phyloP scores from a whole-genome alignment of 345 rosid species.

The Euphorbia peplus region DNA sequence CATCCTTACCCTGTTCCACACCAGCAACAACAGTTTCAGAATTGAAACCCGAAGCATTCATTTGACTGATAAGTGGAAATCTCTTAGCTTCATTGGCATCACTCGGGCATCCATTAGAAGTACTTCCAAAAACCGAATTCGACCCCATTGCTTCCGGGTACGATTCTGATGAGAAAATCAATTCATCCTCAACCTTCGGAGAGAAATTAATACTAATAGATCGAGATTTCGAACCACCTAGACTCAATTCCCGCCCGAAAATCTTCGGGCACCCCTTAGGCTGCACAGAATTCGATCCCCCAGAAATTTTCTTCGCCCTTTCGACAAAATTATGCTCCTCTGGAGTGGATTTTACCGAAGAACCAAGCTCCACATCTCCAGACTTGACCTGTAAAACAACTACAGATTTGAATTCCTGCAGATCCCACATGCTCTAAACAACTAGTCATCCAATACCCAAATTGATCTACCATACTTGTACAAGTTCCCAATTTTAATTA shows the following conservation, averaged over 20 bases:
- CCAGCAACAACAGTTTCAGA: slow-evolving; percentile 39
- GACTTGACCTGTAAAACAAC: slow-evolving; percentile 64
- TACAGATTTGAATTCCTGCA: slow-evolving; percentile 69
- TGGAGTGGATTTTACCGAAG: slow-evolving; percentile 58
- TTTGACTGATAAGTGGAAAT: slow-evolving; percentile 46
- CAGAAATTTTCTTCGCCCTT: slow-evolving; percentile 54
- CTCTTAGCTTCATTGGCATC: slow-evolving; percentile 45
- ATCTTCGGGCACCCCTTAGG: slow-evolving; percentile 67
- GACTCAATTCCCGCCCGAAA: slow-evolving; percentile 78
- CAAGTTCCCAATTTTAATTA: slow-evolving; percentile 53
- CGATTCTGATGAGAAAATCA: slow-evolving; percentile 55
- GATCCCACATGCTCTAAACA: slow-evolving; percentile 67
- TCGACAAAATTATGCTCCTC: slow-evolving; percentile 62
- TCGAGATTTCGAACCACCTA: slow-evolving; percentile 63
- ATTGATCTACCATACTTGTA: slow-evolving; percentile 55
- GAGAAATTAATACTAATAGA: slow-evolving; percentile 76
- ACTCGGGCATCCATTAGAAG: slow-evolving; percentile 43
- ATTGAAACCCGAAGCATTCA: slow-evolving; percentile 38
- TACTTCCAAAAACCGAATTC: slow-evolving; percentile 53
- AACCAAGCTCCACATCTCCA: slow-evolving; percentile 92
- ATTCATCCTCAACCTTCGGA: slow-evolving; percentile 82
- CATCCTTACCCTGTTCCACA: slow-evolving; percentile 60
- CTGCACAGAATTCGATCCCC: slow-evolving; percentile 51
- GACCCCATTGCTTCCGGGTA: slow-evolving; percentile 50
- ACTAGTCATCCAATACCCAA: slow-evolving; percentile 59